phyloP scores from a whole-genome alignment of 345 rosid genomes.

The Gossypium australe region DNA sequence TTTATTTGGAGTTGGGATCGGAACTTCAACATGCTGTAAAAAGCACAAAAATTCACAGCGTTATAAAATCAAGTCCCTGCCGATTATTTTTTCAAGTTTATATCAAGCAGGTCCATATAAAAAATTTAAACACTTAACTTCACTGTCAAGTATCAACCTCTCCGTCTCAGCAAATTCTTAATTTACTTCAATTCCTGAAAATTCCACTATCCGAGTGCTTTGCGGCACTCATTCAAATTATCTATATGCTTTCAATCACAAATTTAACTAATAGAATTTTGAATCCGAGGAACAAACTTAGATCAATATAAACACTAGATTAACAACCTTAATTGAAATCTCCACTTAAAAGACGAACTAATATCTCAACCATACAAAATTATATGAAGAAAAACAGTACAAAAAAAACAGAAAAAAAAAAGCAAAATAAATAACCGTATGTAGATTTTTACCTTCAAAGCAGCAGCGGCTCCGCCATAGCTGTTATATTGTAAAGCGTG shows the following conservation, averaged over 20 bases:
- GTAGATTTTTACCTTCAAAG: conserved; percentile 30
- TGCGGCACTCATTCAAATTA: no score
- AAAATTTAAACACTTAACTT: neutral
- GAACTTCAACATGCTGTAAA: conserved; percentile 51
- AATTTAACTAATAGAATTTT: no score
- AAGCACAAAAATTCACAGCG: neutral
- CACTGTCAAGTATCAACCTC: neutral
- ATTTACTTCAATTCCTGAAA: neutral
- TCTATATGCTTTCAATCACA: no score
- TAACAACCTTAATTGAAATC: neutral
- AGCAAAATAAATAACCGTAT: neutral
- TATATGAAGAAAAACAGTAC: neutral
- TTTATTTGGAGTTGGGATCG: conserved; percentile 31
- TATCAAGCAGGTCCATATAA: neutral
- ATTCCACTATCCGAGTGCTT: neutral
- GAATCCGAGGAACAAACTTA: neutral
- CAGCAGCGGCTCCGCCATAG: conserved; percentile 51
- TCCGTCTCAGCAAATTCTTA: neutral
- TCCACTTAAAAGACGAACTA: neutral
- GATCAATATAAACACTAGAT: neutral
- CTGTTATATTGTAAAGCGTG: conserved; percentile 29
- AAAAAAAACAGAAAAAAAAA: neutral
- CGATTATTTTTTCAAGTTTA: neutral
- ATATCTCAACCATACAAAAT: neutral
- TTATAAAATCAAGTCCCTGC: neutral